phyloP scores from a whole-genome alignment of 225 moss, liverwort and hornwort species.

The Takakia lepidozioides region DNA sequence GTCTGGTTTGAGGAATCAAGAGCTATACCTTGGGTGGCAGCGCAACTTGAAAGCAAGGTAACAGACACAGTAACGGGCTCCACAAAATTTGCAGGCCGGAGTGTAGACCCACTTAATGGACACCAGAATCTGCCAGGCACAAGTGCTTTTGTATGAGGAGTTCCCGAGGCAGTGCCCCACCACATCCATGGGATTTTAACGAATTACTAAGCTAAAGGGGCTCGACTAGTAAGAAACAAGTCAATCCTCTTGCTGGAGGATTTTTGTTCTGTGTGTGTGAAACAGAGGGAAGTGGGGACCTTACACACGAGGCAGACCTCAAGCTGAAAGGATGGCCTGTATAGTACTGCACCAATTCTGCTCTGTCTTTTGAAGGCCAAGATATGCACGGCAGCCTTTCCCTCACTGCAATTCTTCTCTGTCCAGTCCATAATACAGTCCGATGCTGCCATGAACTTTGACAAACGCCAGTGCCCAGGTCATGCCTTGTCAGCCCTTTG shows the following conservation, averaged over 20 bases:
- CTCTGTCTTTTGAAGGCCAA: background rate
- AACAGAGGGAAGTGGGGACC: background rate
- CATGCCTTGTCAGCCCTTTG: background rate
- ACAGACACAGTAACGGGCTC: too few species aligned
- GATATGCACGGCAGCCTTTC: background rate
- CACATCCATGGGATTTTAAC: background rate
- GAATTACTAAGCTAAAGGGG: background rate
- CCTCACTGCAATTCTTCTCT: background rate
- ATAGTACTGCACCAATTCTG: background rate
- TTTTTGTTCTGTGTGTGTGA: too few species aligned
- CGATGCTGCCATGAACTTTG: background rate
- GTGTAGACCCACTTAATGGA: too few species aligned
- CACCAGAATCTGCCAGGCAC: background rate
- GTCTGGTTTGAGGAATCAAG: too few species aligned
- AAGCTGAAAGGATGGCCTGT: background rate
- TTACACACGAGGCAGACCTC: background rate
- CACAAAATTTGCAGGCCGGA: too few species aligned
- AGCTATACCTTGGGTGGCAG: too few species aligned
- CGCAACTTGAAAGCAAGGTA: too few species aligned
- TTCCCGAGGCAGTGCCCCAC: background rate
- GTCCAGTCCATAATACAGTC: background rate
- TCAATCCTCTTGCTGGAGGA: too few species aligned
- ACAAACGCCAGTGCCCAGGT: background rate
- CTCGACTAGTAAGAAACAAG: background rate
- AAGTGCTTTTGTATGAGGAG: background rate